Percentiles rank a stretch among this genome's conserved stretches.
Conservation (phyloP, 1,139 yeast species). For the Wickerhamomyces sp. region DNA sequence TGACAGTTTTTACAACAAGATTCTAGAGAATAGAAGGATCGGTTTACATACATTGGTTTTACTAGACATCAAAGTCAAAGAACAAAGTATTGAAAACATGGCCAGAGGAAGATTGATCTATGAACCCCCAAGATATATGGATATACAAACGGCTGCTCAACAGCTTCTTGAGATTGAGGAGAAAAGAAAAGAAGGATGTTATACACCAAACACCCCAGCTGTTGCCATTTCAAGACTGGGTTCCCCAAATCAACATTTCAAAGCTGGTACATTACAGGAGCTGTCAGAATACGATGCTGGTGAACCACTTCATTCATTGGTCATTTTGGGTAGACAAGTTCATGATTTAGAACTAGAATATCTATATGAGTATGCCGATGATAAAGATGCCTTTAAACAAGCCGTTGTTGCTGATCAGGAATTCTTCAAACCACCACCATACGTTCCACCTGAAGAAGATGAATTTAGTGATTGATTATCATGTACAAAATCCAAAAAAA, state of each 20-base stretch:
- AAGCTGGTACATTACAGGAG: slow-evolving; percentile 77
- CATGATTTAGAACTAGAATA: slow-evolving; percentile 92
- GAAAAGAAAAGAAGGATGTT: slow-evolving; percentile 64
- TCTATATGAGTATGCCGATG: slow-evolving; percentile 68
- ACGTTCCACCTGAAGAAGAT: slow-evolving; percentile 35
- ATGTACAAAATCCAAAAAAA: too few relatives aligned
- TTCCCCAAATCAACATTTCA: slow-evolving; percentile 73
- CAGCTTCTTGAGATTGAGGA: slow-evolving; percentile 89
- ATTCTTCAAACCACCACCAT: slow-evolving; percentile 53
- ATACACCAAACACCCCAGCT: slow-evolving; percentile 84
- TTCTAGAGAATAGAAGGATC: slow-evolving; percentile 80
- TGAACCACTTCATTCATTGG: slow-evolving; percentile 87
- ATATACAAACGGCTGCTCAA: slow-evolving; percentile 80
- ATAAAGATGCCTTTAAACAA: slow-evolving; percentile 53
- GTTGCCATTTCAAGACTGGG: slow-evolving; percentile 92
- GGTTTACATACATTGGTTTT: slow-evolving; percentile 89
- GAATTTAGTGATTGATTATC: slow-evolving; percentile 20
- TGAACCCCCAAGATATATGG: slow-evolving; percentile 97
- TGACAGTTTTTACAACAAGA: slow-evolving; percentile 86
- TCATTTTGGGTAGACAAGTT: slow-evolving; percentile 87
- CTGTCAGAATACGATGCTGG: slow-evolving; percentile 84
- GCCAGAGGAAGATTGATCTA: slow-evolving; percentile 88
- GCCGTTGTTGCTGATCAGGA: slow-evolving; percentile 70
- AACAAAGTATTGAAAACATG: slow-evolving; percentile 91
- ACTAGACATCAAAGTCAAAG: slow-evolving; percentile 92